Evolutionary conservation across 108 stramenopile genomes (phyloP).

Genomic region (Pseudonitzschia multistriata): DNA sequence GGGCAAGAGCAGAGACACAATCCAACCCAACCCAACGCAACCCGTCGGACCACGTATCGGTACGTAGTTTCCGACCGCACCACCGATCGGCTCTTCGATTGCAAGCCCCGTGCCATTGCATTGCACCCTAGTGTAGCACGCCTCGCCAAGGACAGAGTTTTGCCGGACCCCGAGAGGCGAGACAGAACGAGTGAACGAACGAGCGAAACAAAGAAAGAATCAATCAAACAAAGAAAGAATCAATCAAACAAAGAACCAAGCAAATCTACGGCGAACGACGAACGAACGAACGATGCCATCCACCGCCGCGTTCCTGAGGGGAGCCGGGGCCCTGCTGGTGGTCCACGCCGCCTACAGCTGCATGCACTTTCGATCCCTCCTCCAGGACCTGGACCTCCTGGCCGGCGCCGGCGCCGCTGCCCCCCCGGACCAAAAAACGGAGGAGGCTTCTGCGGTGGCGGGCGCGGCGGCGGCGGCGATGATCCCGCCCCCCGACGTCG

Average conservation of each 20-base stretch:
- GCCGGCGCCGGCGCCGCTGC: neutral
- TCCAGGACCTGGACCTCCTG: slow-evolving; percentile 39
- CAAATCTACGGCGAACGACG: no score
- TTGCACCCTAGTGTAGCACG: no score
- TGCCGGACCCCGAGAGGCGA: no score
- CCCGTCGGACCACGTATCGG: no score
- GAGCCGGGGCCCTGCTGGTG: slow-evolving; percentile 30
- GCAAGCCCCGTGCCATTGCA: no score
- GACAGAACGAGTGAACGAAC: neutral
- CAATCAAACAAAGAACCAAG: no score
- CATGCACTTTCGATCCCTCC: slow-evolving; percentile 40
- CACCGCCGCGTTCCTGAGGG: neutral
- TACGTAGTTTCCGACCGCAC: no score
- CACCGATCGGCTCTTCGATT: no score
- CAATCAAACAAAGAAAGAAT: neutral
- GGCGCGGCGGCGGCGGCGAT: neutral
- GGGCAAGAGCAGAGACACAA: no score
- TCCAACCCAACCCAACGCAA: no score
- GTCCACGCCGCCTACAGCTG: slow-evolving; percentile 58
- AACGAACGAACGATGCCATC: slow-evolving; percentile 9
- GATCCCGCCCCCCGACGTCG: slow-evolving; percentile 45
- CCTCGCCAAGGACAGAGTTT: no score
- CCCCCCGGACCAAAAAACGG: neutral
- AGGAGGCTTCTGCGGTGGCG: neutral
- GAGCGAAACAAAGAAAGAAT: no score